These are phyloP conservation scores for Lasiosphaeris hirsuta DNA, from an alignment of 495 filamentous ascomycete species.

Conservation along the genomic window DNA sequence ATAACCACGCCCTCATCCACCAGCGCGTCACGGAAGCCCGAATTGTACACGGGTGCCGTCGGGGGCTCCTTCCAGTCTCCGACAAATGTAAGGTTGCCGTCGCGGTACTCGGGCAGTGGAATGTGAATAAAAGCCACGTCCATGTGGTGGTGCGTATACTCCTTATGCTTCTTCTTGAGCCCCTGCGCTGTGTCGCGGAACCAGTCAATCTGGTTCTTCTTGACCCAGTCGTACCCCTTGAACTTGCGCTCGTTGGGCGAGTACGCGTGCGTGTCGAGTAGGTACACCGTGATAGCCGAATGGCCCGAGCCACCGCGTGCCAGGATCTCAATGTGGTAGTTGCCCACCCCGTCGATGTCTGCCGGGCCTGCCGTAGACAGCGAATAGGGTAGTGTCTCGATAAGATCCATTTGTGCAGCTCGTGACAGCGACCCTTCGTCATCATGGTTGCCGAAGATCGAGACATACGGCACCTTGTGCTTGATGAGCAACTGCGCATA, in stretches of 20 bases:
- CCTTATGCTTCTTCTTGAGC: constrained; percentile 64
- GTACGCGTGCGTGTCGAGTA: constrained; percentile 91
- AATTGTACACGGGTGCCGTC: constrained; percentile 86
- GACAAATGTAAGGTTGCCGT: constrained; percentile 45
- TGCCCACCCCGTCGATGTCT: constrained; percentile 84
- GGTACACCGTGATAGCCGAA: constrained; percentile 86
- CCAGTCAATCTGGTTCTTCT: constrained; percentile 90
- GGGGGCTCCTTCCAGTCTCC: constrained; percentile 71
- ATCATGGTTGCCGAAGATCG: constrained; percentile 97
- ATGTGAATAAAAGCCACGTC: constrained; percentile 98
- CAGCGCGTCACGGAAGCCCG: constrained; percentile 80
- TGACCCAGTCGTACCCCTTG: constrained; percentile 92
- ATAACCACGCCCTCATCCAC: constrained; percentile 79
- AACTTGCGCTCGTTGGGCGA: constrained; percentile 85
- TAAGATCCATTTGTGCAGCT: constrained; percentile 73
- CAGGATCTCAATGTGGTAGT: constrained; percentile 90
- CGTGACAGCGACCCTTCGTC: constrained; percentile 84
- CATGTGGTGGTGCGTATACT: constrained; percentile 89
- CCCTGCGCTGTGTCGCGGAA: constrained; percentile 72
- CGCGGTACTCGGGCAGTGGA: constrained; percentile 81
- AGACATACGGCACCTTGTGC: constrained; percentile 85
- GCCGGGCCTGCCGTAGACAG: constrained; percentile 77
- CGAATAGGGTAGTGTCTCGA: constrained; percentile 84
- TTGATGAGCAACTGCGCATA: constrained; percentile 81
- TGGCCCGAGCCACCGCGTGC: constrained; percentile 74